Evolutionary conservation across 2,329 filamentous ascomycete species (phyloP), one percentile per base, ranked within the genome.

Genomic region (Fusarium musae): DNA sequence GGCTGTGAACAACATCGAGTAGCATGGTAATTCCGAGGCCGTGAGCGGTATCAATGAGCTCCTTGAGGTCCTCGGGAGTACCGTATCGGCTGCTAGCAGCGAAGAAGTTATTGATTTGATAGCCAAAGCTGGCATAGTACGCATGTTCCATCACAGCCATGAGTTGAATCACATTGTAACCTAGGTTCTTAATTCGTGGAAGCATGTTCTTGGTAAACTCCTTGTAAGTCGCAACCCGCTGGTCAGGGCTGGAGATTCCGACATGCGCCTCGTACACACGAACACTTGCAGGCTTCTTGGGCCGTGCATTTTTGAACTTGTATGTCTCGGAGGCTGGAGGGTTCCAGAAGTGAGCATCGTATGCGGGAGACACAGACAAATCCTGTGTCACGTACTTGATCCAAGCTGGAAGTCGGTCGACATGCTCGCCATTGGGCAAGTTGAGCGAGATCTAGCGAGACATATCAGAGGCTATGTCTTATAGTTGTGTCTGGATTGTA

Each of bases 131-230:
- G 78, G 96, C 96, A 82, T 99, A 99, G 87, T 99, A 99, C 56
- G 96, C 96, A 83, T 99, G 96, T 81, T 99, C 96, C 96, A 99
- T 99, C 80, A 99, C 88, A 50, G 96, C 96, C 96, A 99, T 99
- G 73, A 99, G 87, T 82, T 99, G 96, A 76, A 99, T 98, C 61
- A 95, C 93, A 80, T 99, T 98, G 86, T 99, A 99, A 44, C 96
- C 96, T 47, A 98, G 87, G 73, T 91, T 86, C 80, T 95, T 92
- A 84, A 99, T 98, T 65, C 96, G 90, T 21, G 96, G 95, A 12
- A 99, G 89, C 88, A 97, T 95, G 82, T 93, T 94, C 78, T 91
- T 88, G 5, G 96, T 98, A 82, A 99, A 99, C 84, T 99, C 95
- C 82, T 98, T 97, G 89, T 97, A 99, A 11, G 94, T 97, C 6